Evolutionary conservation across 257 asterid species (phyloP), one percentile per base, ranked within the genome.

Genomic region (Striga asiatica): DNA sequence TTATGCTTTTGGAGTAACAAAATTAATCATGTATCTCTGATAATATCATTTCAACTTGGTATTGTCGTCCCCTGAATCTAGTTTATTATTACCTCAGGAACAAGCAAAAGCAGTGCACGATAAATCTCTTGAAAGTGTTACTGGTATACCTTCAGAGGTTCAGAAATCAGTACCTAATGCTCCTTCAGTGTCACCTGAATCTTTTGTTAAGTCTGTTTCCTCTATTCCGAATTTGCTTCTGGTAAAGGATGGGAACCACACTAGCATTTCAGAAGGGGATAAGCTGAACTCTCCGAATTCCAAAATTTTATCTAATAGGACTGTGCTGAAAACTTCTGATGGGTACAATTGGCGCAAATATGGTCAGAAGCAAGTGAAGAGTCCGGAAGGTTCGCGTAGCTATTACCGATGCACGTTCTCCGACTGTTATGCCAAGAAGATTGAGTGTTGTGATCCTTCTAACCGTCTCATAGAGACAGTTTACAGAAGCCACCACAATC

Each of bases 271-370:
- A 22, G 82, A 71, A 52, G 60, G 38, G 56, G 76, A 61, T 39
- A 81, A 65, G 74, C 69, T 60, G 28, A 77, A 48, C 27, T 52
- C 74, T 45, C 57, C 77, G 14, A 11, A 29, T 53, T 51, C 68
- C 7, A 80, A 75, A 57, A 63, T 66, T 50, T 59, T 71, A 25
- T 57, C 88, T 34, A 21, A 64, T 11, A 35, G 63, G 55, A 75
- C 84, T 66, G 53, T 66, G 45, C 75, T 41, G 17, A 83, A 66
- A 72, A 73, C 69, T 45, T 76, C 83, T 47, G 97, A 89, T 69
- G 97, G 97, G 68, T 89, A 74, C 76, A 89, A 89, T 69, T 89
- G 95, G 97, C 82, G 95, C 65, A 89, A 89, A 78, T 89, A 89
- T 69, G 97, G 95, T 66, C 94, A 89, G 62, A 89, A 89, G 85